These are phyloP conservation scores for Aspergillus funiculosus DNA, from an alignment of 495 filamentous ascomycete genomes.

Conservation along the genomic window DNA sequence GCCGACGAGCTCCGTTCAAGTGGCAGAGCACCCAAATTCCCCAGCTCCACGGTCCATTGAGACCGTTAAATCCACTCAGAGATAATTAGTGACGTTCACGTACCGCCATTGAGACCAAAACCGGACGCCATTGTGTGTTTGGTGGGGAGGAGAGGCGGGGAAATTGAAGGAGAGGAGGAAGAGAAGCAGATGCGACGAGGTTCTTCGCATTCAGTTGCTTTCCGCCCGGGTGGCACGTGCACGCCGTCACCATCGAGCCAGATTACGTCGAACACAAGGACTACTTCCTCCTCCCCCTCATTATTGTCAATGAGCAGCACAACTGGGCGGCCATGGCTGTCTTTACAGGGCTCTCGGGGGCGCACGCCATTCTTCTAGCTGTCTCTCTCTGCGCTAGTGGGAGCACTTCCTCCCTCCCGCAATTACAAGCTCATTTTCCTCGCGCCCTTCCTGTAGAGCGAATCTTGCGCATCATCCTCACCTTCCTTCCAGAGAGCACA, in stretches of 20 bases:
- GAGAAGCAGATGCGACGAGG: conserved; percentile 32
- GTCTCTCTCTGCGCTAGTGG: conserved; percentile 41
- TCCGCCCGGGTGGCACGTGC: conserved; percentile 40
- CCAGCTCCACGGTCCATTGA: conserved; percentile 4
- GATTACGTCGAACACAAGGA: conserved; percentile 3
- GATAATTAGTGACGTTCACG: conserved; percentile 24
- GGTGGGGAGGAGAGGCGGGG: conserved; percentile 16
- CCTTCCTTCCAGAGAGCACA: conserved; percentile 73
- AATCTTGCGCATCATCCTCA: conserved; percentile 74
- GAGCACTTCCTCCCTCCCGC: conserved; percentile 57
- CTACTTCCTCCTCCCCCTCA: conserved; percentile 20
- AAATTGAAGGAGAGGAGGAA: conserved; percentile 23
- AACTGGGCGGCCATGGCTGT: conserved; percentile 31
- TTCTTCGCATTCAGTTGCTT: conserved; percentile 27
- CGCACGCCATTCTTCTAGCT: conserved; percentile 46
- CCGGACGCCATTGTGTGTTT: conserved; percentile 67
- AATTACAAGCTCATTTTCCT: conserved; percentile 53
- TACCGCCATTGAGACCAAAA: conserved; percentile 75
- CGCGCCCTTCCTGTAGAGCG: conserved; percentile 59
- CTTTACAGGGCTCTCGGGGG: conserved; percentile 39
- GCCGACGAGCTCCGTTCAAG: conserved; percentile 21
- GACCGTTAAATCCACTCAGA: background rate
- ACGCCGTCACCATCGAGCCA: conserved; percentile 20
- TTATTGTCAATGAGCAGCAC: background rate
- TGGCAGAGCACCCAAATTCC: background rate